A percentile compares a stretch with the other conserved stretches of the same genome.
Evolutionary conservation across 148 eudicot genomes (phyloP).

Genomic region (Diospyros lotus): DNA sequence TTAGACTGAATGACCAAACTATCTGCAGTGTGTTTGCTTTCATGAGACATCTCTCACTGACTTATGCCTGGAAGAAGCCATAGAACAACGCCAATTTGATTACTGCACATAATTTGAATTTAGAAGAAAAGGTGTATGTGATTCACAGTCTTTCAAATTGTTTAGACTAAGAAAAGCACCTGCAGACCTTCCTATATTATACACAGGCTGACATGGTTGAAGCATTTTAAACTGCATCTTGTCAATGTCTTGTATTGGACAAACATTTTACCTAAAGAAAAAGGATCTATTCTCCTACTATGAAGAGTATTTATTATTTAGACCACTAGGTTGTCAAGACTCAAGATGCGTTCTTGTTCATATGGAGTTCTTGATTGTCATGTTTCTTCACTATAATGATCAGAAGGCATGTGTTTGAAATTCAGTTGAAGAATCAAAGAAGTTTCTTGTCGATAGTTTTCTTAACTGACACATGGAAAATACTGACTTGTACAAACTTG

Average conservation of each 20-base stretch:
- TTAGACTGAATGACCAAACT: neutral
- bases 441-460: neutral
- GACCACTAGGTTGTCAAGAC: too few relatives aligned
- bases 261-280: too few relatives aligned
- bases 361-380: neutral
- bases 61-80: neutral
- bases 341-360: neutral
- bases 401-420: neutral
- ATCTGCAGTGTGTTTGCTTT: neutral
- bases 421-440: constrained; percentile 5
- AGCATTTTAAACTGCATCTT: too few relatives aligned
- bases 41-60: neutral
- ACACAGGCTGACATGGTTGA: too few relatives aligned
- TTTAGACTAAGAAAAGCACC: too few relatives aligned
- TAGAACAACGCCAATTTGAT: neutral
- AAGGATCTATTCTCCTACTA: too few relatives aligned
- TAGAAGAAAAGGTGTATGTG: neutral
- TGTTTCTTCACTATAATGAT: neutral
- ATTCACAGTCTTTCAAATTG: too few relatives aligned
- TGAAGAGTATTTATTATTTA: too few relatives aligned
- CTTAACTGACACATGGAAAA: neutral
- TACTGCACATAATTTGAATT: neutral
- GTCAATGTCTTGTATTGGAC: too few relatives aligned
- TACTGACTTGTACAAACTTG: constrained; percentile 6
- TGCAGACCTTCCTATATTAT: too few relatives aligned